phyloP scores from a whole-genome alignment of 768 basidiomycete species.

The Agrocybe praecox region DNA sequence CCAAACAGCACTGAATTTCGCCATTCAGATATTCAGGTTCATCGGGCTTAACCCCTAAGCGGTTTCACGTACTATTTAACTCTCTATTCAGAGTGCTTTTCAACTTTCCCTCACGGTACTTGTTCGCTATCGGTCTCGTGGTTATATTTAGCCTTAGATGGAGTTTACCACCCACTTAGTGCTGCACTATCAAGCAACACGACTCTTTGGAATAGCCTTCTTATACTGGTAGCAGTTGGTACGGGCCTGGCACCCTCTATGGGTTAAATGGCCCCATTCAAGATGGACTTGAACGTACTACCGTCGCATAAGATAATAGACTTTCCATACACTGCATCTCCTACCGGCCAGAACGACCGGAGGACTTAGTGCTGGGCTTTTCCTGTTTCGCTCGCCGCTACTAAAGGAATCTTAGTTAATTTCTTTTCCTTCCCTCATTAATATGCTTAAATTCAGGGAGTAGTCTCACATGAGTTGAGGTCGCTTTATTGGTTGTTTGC shows the following conservation, averaged over 20 bases:
- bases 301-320: slow-evolving; percentile 68
- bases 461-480: slow-evolving; percentile 85
- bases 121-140: slow-evolving; percentile 84
- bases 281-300: slow-evolving; percentile 78
- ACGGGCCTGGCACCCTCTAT: slow-evolving; percentile 76
- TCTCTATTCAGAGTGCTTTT: slow-evolving; percentile 83
- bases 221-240: slow-evolving; percentile 59
- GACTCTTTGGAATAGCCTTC: slow-evolving; percentile 79
- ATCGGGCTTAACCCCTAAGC: no score
- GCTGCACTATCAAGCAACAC: slow-evolving; percentile 87
- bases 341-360: slow-evolving; percentile 58
- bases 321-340: slow-evolving; percentile 84
- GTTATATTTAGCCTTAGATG: slow-evolving; percentile 86
- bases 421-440: slow-evolving; percentile 91
- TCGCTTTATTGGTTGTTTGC: slow-evolving; percentile 43
- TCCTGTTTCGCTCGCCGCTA: slow-evolving; percentile 87
- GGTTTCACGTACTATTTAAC: slow-evolving; percentile 83
- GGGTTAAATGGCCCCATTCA: slow-evolving; percentile 80
- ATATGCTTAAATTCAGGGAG: slow-evolving; percentile 89
- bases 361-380: slow-evolving; percentile 85
- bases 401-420: slow-evolving; percentile 89
- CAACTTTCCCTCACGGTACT: slow-evolving; percentile 84
- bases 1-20: no score
- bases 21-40: no score
- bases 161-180: slow-evolving; percentile 83